A percentile compares a stretch with the other conserved stretches of the same genome.
Evolutionary conservation across 176 grass and related monocot genomes (phyloP).

Genomic region (Lolium perenne): DNA sequence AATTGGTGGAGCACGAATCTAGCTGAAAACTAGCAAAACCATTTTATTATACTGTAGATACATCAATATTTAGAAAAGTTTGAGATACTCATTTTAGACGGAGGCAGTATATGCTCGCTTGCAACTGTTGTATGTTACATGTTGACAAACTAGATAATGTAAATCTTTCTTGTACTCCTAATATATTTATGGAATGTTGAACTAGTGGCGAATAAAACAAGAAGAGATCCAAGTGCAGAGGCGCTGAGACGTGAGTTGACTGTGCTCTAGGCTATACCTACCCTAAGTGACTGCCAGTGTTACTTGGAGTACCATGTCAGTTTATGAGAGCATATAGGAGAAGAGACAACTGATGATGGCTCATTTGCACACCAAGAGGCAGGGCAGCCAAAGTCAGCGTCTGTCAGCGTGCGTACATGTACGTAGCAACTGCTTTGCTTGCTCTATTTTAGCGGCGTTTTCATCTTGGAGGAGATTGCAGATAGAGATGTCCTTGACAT

Average conservation of each 20-base stretch:
- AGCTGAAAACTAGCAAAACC: too few species aligned
- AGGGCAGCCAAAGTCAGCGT: not conserved
- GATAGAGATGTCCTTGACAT: not conserved
- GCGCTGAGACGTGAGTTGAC: not conserved
- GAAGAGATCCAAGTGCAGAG: not conserved
- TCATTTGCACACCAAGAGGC: slow-evolving; percentile 1
- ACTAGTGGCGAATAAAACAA: not conserved
- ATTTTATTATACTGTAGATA: too few species aligned
- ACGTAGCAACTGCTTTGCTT: too few species aligned
- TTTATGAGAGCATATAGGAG: not conserved
- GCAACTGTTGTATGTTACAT: not conserved
- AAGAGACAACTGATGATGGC: not conserved
- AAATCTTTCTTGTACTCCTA: not conserved
- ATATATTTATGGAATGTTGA: not conserved
- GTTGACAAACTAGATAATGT: not conserved
- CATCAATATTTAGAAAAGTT: too few species aligned
- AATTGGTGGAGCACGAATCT: too few species aligned
- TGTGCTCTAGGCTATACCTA: not conserved
- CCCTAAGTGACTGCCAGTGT: not conserved
- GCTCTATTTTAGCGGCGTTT: too few species aligned
- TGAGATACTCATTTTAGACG: too few species aligned
- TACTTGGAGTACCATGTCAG: not conserved
- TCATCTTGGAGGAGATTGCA: not conserved
- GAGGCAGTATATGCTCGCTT: too few species aligned
- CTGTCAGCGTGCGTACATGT: not conserved